Conservation (phyloP, 495 filamentous ascomycete species). For the Xylaria sp. region DNA sequence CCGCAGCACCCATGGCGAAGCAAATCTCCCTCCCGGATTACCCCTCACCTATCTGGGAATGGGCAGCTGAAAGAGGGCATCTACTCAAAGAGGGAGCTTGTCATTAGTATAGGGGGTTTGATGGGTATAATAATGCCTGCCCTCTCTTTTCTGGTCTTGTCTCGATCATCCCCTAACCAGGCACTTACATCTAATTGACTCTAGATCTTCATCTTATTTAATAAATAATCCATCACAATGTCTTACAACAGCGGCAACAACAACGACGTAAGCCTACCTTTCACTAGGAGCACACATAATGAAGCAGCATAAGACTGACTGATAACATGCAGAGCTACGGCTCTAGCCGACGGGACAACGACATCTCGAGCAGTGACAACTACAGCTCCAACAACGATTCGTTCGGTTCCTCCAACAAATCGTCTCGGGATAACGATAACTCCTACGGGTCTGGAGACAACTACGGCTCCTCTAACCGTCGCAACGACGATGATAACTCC, state of each 20-base stretch:
- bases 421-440: conserved; percentile 27
- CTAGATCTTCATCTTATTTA: neutral
- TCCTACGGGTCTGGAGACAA: conserved; percentile 14
- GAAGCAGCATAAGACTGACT: conserved; percentile 16
- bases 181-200: neutral
- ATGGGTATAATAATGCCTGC: conserved; percentile 9
- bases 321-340: conserved; percentile 35
- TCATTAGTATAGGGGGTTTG: neutral
- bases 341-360: conserved; percentile 27
- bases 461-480: conserved; percentile 19
- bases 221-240: conserved; percentile 33
- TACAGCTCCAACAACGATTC: conserved; percentile 28
- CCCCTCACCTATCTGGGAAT: conserved; percentile 25
- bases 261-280: conserved; percentile 26
- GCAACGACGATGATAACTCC: conserved; percentile 27
- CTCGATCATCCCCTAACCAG: neutral
- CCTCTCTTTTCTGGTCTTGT: neutral
- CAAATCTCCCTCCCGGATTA: conserved; percentile 27
- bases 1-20: conserved; percentile 19
- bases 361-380: conserved; percentile 21
- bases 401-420: conserved; percentile 30
- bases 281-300: neutral
- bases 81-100: conserved; percentile 12
- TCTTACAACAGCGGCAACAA: conserved; percentile 39
- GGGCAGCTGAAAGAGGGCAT: conserved; percentile 21